These are phyloP conservation scores for Fraxinus albicans DNA, from an alignment of 305 asterid species.

Conservation along the genomic window DNA sequence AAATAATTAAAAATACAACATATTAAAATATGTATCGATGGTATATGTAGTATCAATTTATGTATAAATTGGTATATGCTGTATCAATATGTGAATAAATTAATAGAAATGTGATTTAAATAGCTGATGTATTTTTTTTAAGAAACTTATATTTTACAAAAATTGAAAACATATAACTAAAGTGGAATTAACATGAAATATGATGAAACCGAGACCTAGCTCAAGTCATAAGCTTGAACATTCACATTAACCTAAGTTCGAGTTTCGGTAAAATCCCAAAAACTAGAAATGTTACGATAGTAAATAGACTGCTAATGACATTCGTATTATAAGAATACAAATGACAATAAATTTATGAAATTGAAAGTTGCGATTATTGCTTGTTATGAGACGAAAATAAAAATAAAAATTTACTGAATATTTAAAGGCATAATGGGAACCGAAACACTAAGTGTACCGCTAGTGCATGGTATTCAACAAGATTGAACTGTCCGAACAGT, in stretches of 20 bases:
- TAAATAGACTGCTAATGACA: neutral
- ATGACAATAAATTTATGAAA: neutral
- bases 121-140: neutral
- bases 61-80: neutral
- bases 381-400: neutral
- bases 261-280: too few relatives aligned
- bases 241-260: neutral
- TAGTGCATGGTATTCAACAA: neutral
- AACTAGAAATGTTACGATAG: neutral
- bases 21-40: too few relatives aligned
- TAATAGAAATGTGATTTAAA: neutral
- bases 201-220: neutral
- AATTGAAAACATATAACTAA: neutral
- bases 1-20: neutral
- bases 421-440: constrained; percentile 21
- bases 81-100: neutral
- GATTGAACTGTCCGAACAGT: neutral
- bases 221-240: neutral
- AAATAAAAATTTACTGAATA: constrained; percentile 13
- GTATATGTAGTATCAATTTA: neutral
- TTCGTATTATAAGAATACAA: neutral
- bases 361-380: neutral
- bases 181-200: neutral
- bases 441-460: neutral
- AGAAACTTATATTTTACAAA: too few relatives aligned